Evolutionary conservation across 345 rosid species (phyloP), one percentile per base, ranked within the genome.

Genomic region (Clarkia xantiana): DNA sequence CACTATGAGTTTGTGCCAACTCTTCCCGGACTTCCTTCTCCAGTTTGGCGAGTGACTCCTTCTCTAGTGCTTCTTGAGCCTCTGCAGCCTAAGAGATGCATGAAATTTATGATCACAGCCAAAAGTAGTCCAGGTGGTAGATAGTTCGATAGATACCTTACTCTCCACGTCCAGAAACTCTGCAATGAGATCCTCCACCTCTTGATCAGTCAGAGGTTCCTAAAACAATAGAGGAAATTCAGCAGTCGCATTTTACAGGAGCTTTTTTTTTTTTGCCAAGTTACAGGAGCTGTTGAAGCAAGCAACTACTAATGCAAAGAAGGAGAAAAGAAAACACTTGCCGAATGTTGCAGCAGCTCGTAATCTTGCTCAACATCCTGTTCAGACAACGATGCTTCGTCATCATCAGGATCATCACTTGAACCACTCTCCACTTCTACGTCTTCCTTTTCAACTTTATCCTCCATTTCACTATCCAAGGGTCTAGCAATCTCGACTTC

Each of bases 31-130:
- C 99, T 66, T 93, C 99, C 65, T 49, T 71, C 77, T 87, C 95
- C 52, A 87, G 71, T 67, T 55, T 80, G 51, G 76, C 65, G 57
- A 87, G 86, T 45, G 96, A 84, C 67, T 93, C 99, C 62, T 76
- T 68, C 67, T 93, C 99, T 48, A 93, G 91, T 52, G 96, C 78
- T 77, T 87, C 96, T 71, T 93, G 96, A 65, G 95, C 99, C 74
- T 87, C 95, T 60, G 96, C 91, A 67, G 95, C 94, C 96, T 93
- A 73, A 67, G 63, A 69, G 46, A 60, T 72, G 71, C 47, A 69
- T 62, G 44, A 49, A 41, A 55, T 68, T 54, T 74, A 6, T 43
- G 25, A 39, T 10, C 4, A 12, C 3, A 15, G 11, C 47, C 17
- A 18, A 61, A 34, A 47, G 20, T 18, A 39, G 14, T 14, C 13